Base-by-base conservation (phyloP, 1,139 yeast species). In the Pneumocystis jirovecii region DNA sequence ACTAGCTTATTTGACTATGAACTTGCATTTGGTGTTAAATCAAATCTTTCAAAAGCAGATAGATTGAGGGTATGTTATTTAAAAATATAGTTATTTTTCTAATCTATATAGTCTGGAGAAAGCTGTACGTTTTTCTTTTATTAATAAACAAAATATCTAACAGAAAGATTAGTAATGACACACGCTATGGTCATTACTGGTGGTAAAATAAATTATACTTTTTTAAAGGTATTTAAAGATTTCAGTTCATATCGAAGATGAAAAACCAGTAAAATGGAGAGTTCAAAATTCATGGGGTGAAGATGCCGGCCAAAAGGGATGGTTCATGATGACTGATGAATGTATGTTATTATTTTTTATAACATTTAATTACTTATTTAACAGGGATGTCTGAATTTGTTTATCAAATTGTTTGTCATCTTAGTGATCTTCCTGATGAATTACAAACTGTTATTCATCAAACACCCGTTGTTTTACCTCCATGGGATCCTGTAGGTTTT, bases 271-370 rank as follows among this genome's bases (percentile, higher is more conserved):
- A 29, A 80, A 87, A 74, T 85, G 88, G 87, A 82, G 83, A 74
- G 85, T 85, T 66, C 85, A 84, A 74, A 85, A 84, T 74, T 83
- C 87, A 2, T 85, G 88, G 88, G 88, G 88, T 65, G 81, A 79
- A 62, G 81, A 76, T 35, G 80, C 78, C 19, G 86, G 86, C 40
- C 82, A 83, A 65, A 81, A 82, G 73, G 88, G 88, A 21, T 83
- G 80, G 75, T 83, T 78, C 71, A 77, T 84, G 65, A 84, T 84
- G 87, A 79, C 84, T 21, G 88, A 85, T 72, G 80, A 76, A 64
- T 85, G 57, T 50, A 50, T 40, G 10, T 50, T 44, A 7, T 50
- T 50, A 17, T 25, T 12, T 25, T 25, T 50, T 25, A 19, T 50
- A 25, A 50, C 4, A 12, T 50, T 50, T n/a, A 50, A 50, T 37